These are phyloP conservation scores for Filosporella fistucella DNA, from an alignment of 495 filamentous ascomycete species.

Conservation along the genomic window DNA sequence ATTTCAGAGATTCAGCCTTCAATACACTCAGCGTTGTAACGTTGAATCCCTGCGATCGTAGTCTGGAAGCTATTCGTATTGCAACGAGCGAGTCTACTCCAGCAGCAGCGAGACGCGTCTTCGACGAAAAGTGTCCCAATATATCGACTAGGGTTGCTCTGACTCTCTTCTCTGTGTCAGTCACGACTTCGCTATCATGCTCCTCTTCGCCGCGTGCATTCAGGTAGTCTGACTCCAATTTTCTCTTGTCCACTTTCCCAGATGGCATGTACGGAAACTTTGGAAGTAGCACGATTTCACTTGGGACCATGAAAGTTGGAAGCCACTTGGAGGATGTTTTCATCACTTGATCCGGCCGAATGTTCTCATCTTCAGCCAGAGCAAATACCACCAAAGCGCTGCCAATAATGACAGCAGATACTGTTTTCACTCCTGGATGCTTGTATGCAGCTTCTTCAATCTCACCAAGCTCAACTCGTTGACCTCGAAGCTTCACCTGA, in stretches of 20 bases:
- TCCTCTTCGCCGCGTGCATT: slow-evolving; percentile 9
- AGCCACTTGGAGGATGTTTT: slow-evolving; percentile 65
- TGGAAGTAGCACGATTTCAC: slow-evolving; percentile 55
- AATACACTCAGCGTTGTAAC: slow-evolving; percentile 54
- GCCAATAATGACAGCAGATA: slow-evolving; percentile 54
- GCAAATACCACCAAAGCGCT: slow-evolving; percentile 66
- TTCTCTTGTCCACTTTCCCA: slow-evolving; percentile 70
- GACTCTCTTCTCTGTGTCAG: slow-evolving; percentile 40
- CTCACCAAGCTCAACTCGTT: slow-evolving; percentile 79
- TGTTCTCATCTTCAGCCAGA: slow-evolving; percentile 33
- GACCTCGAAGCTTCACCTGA: slow-evolving; percentile 79
- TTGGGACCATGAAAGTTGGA: slow-evolving; percentile 72
- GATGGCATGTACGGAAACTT: slow-evolving; percentile 69
- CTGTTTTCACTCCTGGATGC: slow-evolving; percentile 40
- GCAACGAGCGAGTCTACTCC: slow-evolving; percentile 72
- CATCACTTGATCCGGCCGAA: slow-evolving; percentile 36
- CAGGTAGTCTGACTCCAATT: slow-evolving; percentile 53
- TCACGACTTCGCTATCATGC: slow-evolving; percentile 24
- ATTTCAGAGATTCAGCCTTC: slow-evolving; percentile 37
- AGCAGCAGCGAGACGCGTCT: slow-evolving; percentile 40
- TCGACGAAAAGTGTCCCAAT: slow-evolving; percentile 38
- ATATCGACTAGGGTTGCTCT: slow-evolving; percentile 38
- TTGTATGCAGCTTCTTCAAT: slow-evolving; percentile 65
- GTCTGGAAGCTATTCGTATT: slow-evolving; percentile 58
- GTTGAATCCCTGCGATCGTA: slow-evolving; percentile 47